A percentile compares a stretch with the other conserved stretches of the same genome.
Conservation (phyloP, 2,329 filamentous ascomycete genomes). For the Camillea tinctor region DNA sequence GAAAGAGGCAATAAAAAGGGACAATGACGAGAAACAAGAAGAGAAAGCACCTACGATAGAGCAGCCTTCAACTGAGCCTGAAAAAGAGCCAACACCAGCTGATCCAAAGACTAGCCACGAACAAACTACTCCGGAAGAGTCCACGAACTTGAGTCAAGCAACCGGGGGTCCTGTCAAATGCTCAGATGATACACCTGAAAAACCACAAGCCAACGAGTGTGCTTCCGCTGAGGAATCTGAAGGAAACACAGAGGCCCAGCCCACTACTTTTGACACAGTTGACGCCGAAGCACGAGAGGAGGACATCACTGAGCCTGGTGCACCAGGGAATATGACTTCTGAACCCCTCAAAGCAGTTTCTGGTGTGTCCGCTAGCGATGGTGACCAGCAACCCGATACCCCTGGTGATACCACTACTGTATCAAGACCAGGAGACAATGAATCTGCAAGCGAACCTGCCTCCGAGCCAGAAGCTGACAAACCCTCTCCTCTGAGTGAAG, state of each 20-base stretch:
- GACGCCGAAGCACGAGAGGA: neutral
- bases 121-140: neutral
- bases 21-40: neutral
- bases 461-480: conserved; percentile 5
- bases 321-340: too few relatives aligned
- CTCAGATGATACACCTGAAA: conserved; percentile 5
- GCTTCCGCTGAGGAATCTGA: conserved; percentile 7
- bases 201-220: conserved; percentile 11
- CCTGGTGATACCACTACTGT: neutral
- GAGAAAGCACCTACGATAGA: neutral
- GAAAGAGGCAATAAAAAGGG: neutral
- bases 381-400: neutral
- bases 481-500: neutral
- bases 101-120: neutral
- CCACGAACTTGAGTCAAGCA: neutral
- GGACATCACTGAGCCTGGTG: neutral
- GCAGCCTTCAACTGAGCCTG: neutral
- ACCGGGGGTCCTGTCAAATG: neutral
- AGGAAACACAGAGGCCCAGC: conserved; percentile 8
- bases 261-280: neutral
- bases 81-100: neutral
- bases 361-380: neutral
- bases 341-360: neutral
- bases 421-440: conserved; percentile 1
- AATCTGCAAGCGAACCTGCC: conserved; percentile 1